Percentiles rank a stretch among this genome's conserved stretches.
Conservation (phyloP, 2,329 filamentous ascomycete genomes). For the Colletotrichum magnum region DNA sequence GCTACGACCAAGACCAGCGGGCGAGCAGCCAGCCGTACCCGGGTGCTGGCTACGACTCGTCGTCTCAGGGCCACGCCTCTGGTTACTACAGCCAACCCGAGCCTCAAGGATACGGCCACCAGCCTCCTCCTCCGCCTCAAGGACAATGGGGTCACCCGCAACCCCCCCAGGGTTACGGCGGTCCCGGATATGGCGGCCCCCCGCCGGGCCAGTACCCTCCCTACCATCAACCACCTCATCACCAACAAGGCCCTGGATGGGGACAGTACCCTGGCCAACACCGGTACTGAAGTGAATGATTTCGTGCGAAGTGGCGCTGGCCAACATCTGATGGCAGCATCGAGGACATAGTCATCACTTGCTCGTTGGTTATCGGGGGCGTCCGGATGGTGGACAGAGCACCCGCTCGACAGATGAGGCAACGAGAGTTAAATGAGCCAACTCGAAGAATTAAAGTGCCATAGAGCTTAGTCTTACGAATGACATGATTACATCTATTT, state of each 20-base stretch:
- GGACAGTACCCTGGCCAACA: constrained; percentile 55
- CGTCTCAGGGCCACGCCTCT: constrained; percentile 38
- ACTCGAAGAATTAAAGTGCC: constrained; percentile 1
- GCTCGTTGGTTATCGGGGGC: neutral
- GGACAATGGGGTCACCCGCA: constrained; percentile 42
- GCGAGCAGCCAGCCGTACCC: constrained; percentile 44
- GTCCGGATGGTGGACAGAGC: neutral
- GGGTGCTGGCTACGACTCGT: constrained; percentile 42
- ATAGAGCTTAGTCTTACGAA: constrained; percentile 6
- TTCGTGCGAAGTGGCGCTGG: neutral
- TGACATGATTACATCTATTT: constrained; percentile 7
- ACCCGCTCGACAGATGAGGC: neutral
- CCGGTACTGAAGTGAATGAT: constrained; percentile 44
- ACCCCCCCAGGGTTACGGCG: constrained; percentile 46
- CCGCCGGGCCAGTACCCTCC: constrained; percentile 38
- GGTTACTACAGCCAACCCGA: constrained; percentile 43
- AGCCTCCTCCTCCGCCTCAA: constrained; percentile 45
- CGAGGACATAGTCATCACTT: too few relatives aligned
- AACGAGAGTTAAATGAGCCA: constrained; percentile 13
- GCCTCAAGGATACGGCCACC: constrained; percentile 50
- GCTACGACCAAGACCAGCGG: constrained; percentile 55
- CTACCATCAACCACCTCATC: constrained; percentile 38
- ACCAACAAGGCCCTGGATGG: constrained; percentile 47
- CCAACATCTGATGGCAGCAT: too few relatives aligned
- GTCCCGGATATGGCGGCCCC: constrained; percentile 47